Percentiles rank a stretch among this genome's conserved stretches.
Evolutionary conservation across 2,329 filamentous ascomycete genomes (phyloP).

Genomic region (Alternaria arborescens): DNA sequence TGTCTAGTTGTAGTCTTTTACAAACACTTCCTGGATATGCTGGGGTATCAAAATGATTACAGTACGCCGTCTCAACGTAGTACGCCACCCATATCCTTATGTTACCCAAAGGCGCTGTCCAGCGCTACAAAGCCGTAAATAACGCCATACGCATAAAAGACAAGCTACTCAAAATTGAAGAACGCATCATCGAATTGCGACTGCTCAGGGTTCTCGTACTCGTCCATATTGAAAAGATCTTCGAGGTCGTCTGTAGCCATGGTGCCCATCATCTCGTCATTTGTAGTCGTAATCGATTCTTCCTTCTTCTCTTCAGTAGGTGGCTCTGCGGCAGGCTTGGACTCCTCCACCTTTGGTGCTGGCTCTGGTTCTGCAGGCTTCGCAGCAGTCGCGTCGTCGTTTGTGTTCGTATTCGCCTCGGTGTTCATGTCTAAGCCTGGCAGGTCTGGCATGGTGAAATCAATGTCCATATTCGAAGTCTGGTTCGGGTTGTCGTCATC

Average conservation of each 20-base stretch:
- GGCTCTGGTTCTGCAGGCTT: slow-evolving; percentile 17
- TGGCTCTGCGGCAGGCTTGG: slow-evolving; percentile 19
- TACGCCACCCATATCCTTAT: not conserved
- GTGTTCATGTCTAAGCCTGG: slow-evolving; percentile 30
- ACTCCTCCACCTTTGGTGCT: slow-evolving; percentile 12
- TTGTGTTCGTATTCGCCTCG: slow-evolving; percentile 7
- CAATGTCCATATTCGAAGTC: slow-evolving; percentile 34
- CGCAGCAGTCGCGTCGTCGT: not conserved
- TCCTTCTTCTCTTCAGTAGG: slow-evolving; percentile 15
- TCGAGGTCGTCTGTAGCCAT: slow-evolving; percentile 46
- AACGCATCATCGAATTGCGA: slow-evolving; percentile 52
- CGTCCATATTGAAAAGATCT: slow-evolving; percentile 48
- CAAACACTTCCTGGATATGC: slow-evolving; percentile 6
- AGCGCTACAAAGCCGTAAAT: not conserved
- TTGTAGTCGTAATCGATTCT: slow-evolving; percentile 2
- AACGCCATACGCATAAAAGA: not conserved
- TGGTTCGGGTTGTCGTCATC: slow-evolving; percentile 26
- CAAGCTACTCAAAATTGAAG: slow-evolving; percentile 41
- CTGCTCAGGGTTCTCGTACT: slow-evolving; percentile 43
- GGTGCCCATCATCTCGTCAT: slow-evolving; percentile 38
- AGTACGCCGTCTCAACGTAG: not conserved
- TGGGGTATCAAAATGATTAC: slow-evolving; percentile 11
- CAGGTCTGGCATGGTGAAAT: slow-evolving; percentile 46
- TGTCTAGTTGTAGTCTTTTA: not conserved
- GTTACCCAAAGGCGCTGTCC: not conserved